phyloP scores from a whole-genome alignment of 768 basidiomycete genomes.

The Russula sp. region DNA sequence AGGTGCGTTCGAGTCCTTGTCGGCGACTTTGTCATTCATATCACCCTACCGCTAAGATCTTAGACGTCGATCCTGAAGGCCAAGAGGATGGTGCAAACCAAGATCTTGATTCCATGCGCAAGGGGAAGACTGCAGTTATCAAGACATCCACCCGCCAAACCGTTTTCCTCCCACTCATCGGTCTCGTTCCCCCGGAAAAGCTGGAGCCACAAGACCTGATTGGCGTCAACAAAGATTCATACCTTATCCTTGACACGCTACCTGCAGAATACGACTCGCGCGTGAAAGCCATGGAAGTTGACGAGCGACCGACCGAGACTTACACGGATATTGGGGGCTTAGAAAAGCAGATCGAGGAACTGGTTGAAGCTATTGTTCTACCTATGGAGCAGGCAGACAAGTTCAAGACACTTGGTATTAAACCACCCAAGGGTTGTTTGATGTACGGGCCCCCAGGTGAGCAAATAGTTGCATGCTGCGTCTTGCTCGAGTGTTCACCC shows the following conservation, averaged over 20 bases:
- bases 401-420: conserved; percentile 98
- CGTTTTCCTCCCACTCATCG: conserved; percentile 96
- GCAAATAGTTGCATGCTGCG: conserved; percentile 20
- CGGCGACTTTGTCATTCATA: not conserved
- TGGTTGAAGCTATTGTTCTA: conserved; percentile 95
- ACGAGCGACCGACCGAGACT: conserved; percentile 94
- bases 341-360: conserved; percentile 98
- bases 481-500: conserved; percentile 2
- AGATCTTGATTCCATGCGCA: conserved; percentile 93
- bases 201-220: conserved; percentile 92
- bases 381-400: conserved; percentile 99
- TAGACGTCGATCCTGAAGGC: conserved; percentile 89
- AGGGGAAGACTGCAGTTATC: conserved; percentile 97
- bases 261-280: conserved; percentile 97
- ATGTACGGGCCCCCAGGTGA: conserved; percentile 98
- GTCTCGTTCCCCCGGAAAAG: conserved; percentile 89
- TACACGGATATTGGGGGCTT: conserved; percentile 97
- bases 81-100: conserved; percentile 96
- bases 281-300: conserved; percentile 99
- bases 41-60: conserved; percentile 53
- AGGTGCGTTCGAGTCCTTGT: conserved; percentile 52
- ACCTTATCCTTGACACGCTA: conserved; percentile 91
- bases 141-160: conserved; percentile 99
- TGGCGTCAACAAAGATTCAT: conserved; percentile 99
- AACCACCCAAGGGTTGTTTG: conserved; percentile 93